Evolutionary conservation across 108 stramenopile species (phyloP).

Genomic region (Skeletonema menzelii): DNA sequence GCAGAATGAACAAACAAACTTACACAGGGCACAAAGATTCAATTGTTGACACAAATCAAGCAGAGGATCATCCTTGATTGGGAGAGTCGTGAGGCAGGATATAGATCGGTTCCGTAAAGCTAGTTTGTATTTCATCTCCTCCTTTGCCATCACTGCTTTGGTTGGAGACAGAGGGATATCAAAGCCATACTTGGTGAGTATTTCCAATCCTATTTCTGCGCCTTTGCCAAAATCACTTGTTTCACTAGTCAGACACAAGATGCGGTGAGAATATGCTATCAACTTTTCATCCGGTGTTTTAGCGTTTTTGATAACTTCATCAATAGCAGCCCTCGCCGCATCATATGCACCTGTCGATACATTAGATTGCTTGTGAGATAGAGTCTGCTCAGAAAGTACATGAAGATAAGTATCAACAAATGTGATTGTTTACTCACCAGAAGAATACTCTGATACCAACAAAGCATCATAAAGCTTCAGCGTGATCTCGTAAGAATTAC

Average conservation of each 20-base stretch:
- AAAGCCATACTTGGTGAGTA: slow-evolving; percentile 7
- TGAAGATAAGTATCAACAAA: not conserved
- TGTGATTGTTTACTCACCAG: slow-evolving; percentile 11
- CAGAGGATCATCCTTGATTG: not conserved
- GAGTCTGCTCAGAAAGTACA: not conserved
- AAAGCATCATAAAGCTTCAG: slow-evolving; percentile 1
- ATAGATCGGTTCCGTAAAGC: not conserved
- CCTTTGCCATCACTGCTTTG: not conserved
- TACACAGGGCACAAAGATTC: not conserved
- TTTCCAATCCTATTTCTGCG: slow-evolving; percentile 4
- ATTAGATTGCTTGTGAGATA: not conserved
- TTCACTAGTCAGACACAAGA: slow-evolving; percentile 1
- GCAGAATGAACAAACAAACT: no score
- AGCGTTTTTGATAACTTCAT: slow-evolving; percentile 22
- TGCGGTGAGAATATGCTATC: slow-evolving; percentile 6
- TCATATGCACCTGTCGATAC: not conserved
- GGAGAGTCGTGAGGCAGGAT: not conserved
- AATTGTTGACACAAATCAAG: slow-evolving; percentile 10
- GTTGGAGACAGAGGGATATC: slow-evolving; percentile 9
- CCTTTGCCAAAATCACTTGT: slow-evolving; percentile 15
- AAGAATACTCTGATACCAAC: slow-evolving; percentile 8
- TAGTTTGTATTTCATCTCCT: slow-evolving; percentile 1
- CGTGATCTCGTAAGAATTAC: not conserved
- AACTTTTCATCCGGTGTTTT: slow-evolving; percentile 16
- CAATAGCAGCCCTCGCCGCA: slow-evolving; percentile 6